Conservation (phyloP, 805 yeast genomes). For the Metschnikowia reukaufii region DNA sequence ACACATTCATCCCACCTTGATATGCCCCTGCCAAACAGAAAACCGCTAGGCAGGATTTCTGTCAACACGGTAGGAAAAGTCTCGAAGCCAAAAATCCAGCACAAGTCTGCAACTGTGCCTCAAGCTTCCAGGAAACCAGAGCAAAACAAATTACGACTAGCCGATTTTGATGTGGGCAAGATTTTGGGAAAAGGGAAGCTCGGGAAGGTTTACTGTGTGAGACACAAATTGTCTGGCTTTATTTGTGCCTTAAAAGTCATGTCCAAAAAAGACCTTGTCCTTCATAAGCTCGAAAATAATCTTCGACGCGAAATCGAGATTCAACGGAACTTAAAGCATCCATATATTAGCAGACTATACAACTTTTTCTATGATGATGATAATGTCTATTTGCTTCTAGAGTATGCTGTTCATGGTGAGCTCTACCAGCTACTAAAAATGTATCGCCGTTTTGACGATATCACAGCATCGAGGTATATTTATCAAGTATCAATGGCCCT, state of each 20-base stretch:
- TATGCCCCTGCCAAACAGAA: conserved; percentile 7
- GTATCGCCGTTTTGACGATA: conserved; percentile 69
- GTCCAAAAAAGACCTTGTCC: conserved; percentile 77
- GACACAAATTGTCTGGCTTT: conserved; percentile 70
- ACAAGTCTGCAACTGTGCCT: conserved; percentile 1
- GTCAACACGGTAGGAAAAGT: conserved; percentile 3
- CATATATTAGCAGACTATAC: conserved; percentile 74
- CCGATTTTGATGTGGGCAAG: conserved; percentile 83
- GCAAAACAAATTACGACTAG: conserved; percentile 24
- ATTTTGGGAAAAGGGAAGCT: conserved; percentile 91
- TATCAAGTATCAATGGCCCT: conserved; percentile 83
- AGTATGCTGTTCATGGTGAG: conserved; percentile 85
- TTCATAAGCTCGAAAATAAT: conserved; percentile 77
- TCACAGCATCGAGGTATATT: conserved; percentile 73
- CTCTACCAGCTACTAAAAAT: conserved; percentile 69
- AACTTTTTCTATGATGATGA: conserved; percentile 83
- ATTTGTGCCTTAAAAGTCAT: conserved; percentile 89
- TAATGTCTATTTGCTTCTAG: conserved; percentile 80
- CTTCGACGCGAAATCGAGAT: conserved; percentile 90
- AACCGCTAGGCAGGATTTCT: conserved; percentile 6
- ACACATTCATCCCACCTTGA: background rate
- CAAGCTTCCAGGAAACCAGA: background rate
- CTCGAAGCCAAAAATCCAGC: background rate
- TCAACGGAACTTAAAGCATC: conserved; percentile 76
- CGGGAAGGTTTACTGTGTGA: conserved; percentile 89